Conservation (phyloP, 2,329 filamentous ascomycete genomes). For the Alternaria sp. region DNA sequence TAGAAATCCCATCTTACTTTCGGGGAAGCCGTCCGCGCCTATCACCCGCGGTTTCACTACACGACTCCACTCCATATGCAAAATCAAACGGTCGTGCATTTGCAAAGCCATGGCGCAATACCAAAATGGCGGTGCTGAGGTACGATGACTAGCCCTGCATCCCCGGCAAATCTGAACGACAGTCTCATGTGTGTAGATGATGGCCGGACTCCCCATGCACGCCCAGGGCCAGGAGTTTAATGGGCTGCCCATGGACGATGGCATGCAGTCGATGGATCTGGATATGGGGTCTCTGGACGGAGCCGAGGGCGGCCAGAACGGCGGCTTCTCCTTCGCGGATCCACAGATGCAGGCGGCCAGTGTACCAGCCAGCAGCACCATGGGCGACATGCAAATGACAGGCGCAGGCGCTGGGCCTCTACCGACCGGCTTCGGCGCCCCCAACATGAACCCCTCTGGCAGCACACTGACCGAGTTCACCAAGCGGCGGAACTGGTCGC, state of each 20-base stretch:
- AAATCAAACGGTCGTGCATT: conserved; percentile 6
- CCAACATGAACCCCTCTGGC: conserved; percentile 53
- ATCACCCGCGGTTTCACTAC: conserved; percentile 4
- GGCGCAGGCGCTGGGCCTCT: conserved; percentile 64
- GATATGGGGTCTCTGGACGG: conserved; percentile 53
- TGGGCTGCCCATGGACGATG: conserved; percentile 54
- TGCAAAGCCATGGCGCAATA: conserved; percentile 45
- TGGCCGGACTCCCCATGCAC: conserved; percentile 37
- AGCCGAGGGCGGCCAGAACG: conserved; percentile 30
- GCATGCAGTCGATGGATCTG: conserved; percentile 53
- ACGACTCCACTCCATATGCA: conserved; percentile 6
- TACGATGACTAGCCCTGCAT: conserved; percentile 28
- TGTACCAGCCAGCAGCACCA: conserved; percentile 34
- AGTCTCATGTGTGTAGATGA: conserved; percentile 38
- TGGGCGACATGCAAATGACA: conserved; percentile 46
- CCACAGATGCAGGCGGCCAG: conserved; percentile 39
- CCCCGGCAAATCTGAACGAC: conserved; percentile 27
- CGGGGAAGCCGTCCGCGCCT: conserved; percentile 16
- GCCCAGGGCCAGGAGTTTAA: conserved; percentile 34
- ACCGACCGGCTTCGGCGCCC: conserved; percentile 62
- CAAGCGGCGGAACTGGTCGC: conserved; percentile 80
- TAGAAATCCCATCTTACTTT: conserved; percentile 15
- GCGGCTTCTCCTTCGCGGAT: conserved; percentile 34
- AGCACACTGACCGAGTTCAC: conserved; percentile 72
- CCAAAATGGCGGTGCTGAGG: conserved; percentile 46